These are phyloP conservation scores for Cyclotella baltica DNA, from an alignment of 108 stramenopile species.

Conservation along the genomic window DNA sequence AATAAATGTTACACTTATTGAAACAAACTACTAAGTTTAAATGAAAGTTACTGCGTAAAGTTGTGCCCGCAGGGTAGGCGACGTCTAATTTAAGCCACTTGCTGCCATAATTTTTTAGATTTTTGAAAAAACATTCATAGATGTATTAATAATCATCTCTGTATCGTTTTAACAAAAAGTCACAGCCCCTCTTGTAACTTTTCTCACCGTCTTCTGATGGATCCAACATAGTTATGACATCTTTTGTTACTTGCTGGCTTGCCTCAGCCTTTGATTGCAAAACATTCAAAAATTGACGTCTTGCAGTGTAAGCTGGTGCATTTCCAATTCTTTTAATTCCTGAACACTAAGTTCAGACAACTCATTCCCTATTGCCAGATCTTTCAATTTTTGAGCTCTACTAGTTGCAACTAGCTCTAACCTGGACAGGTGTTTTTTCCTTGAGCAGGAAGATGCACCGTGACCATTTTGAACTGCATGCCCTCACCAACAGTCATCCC, in stretches of 20 bases:
- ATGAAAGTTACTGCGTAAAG: no score
- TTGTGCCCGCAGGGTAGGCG: no score
- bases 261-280: not conserved
- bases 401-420: conserved; percentile 7
- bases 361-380: conserved; percentile 2
- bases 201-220: not conserved
- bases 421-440: not conserved
- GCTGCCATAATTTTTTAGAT: no score
- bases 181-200: not conserved
- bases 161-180: not conserved
- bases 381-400: not conserved
- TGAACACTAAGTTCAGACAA: not conserved
- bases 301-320: not conserved
- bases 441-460: not conserved
- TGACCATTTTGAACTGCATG: not conserved
- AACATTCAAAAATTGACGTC: not conserved
- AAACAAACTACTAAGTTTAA: no score
- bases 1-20: no score
- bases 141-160: no score
- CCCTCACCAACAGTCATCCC: conserved; percentile 25
- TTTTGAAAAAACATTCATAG: no score
- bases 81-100: no score
- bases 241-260: not conserved
- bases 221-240: not conserved
- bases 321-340: not conserved